Percentiles rank a stretch among this genome's conserved stretches.
Conservation (phyloP, 2,329 filamentous ascomycete species). For the Madurella mycetomatis region DNA sequence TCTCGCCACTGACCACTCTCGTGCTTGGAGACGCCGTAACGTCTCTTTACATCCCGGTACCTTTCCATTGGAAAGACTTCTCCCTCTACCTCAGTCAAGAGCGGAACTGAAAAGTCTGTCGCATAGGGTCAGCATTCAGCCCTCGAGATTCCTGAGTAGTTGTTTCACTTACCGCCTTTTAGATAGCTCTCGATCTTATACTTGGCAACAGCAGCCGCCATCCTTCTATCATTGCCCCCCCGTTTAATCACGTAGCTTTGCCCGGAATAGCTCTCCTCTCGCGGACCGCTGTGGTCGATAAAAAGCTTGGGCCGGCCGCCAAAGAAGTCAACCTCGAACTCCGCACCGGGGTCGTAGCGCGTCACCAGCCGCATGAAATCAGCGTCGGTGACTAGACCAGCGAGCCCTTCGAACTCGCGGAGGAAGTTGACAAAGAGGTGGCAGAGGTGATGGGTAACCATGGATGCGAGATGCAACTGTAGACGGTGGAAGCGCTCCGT, state of each 20-base stretch:
- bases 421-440: slow-evolving; percentile 22
- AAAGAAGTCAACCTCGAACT: slow-evolving; percentile 23
- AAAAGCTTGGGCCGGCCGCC: slow-evolving; percentile 22
- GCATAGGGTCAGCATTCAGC: background rate
- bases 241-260: slow-evolving; percentile 20
- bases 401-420: slow-evolving; percentile 8
- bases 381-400: slow-evolving; percentile 12
- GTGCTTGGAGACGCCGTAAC: slow-evolving; percentile 3
- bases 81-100: slow-evolving; percentile 14
- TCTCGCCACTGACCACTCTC: slow-evolving; percentile 11
- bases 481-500: slow-evolving; percentile 17
- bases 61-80: slow-evolving; percentile 14
- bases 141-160: background rate
- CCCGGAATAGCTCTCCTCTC: slow-evolving; percentile 11
- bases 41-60: slow-evolving; percentile 18
- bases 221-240: slow-evolving; percentile 8
- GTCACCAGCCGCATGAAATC: slow-evolving; percentile 18
- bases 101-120: slow-evolving; percentile 19
- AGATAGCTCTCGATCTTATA: slow-evolving; percentile 23
- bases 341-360: slow-evolving; percentile 20
- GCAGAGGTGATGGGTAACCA: slow-evolving; percentile 22
- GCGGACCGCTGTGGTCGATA: slow-evolving; percentile 6
- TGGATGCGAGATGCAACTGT: slow-evolving; percentile 20
- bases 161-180: slow-evolving; percentile 15
- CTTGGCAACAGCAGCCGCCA: slow-evolving; percentile 15